Percentiles rank a stretch among this genome's conserved stretches.
These are phyloP conservation scores for Kodamaea ohmeri DNA, from an alignment of 1,139 yeast genomes.

Conservation along the genomic window DNA sequence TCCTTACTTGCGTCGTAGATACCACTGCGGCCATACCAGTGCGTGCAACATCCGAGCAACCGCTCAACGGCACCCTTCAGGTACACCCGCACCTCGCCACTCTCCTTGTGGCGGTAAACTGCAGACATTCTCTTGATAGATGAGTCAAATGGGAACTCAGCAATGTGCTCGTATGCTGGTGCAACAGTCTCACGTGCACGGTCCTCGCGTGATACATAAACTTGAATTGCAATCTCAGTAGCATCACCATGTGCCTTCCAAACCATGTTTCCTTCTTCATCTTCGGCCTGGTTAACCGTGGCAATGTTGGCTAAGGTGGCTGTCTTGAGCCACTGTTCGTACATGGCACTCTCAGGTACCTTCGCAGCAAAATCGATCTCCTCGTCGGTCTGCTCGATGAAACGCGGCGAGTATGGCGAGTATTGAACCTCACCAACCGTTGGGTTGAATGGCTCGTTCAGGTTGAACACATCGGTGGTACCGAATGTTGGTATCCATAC, in stretches of 20 bases:
- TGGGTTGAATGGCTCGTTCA: conserved; percentile 45
- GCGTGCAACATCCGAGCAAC: conserved; percentile 37
- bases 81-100: conserved; percentile 24
- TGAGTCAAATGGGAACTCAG: conserved; percentile 37
- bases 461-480: conserved; percentile 30
- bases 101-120: conserved; percentile 25
- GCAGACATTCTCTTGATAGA: conserved; percentile 48
- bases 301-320: conserved; percentile 39
- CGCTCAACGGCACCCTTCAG: conserved; percentile 58
- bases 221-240: conserved; percentile 39
- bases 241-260: conserved; percentile 42
- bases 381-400: conserved; percentile 29
- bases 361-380: conserved; percentile 26
- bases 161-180: conserved; percentile 22
- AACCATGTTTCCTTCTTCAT: conserved; percentile 25
- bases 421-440: conserved; percentile 28
- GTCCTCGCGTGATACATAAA: conserved; percentile 27
- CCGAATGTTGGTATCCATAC: conserved; percentile 38
- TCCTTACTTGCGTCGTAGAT: conserved; percentile 14
- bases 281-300: conserved; percentile 24
- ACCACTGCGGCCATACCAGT: conserved; percentile 28
- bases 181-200: conserved; percentile 22
- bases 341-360: conserved; percentile 12
- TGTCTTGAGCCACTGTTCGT: conserved; percentile 25
- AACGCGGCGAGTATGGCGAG: conserved; percentile 24